Evolutionary conservation across 2,329 filamentous ascomycete genomes (phyloP).

Genomic region (Ophiostoma australiae): DNA sequence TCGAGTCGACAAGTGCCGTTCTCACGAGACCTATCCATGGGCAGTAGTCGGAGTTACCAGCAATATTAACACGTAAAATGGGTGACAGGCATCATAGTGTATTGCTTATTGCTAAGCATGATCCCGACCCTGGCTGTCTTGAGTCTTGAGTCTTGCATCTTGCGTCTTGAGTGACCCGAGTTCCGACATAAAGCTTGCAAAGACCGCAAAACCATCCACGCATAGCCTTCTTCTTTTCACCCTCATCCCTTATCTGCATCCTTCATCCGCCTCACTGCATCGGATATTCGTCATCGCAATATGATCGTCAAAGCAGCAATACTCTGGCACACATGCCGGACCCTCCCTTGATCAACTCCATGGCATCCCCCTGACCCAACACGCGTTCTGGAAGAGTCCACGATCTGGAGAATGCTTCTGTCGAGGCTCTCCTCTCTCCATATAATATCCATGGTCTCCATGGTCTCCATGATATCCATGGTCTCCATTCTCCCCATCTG

Average conservation of each 20-base stretch:
- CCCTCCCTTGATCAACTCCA: background rate
- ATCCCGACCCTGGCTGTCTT: background rate
- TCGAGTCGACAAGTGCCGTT: background rate
- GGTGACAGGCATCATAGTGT: background rate
- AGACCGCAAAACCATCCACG: too few species aligned
- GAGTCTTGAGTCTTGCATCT: too few species aligned
- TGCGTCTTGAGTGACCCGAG: too few species aligned
- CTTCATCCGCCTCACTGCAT: too few species aligned
- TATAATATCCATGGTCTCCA: background rate
- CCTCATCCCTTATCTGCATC: background rate
- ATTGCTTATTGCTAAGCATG: background rate
- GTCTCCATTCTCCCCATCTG: background rate
- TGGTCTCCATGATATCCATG: background rate
- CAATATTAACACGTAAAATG: background rate
- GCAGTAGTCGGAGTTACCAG: background rate
- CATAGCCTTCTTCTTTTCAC: too few species aligned
- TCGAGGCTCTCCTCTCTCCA: background rate
- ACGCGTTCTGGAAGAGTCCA: conserved; percentile 4
- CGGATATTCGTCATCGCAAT: background rate
- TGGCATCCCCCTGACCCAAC: background rate
- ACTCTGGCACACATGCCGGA: background rate
- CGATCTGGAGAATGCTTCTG: conserved; percentile 9
- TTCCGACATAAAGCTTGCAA: too few species aligned
- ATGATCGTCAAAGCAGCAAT: background rate
- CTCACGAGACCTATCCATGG: background rate